Evolutionary conservation across 441 rosid species (phyloP).

Genomic region (Pelargonium fulgidum): DNA sequence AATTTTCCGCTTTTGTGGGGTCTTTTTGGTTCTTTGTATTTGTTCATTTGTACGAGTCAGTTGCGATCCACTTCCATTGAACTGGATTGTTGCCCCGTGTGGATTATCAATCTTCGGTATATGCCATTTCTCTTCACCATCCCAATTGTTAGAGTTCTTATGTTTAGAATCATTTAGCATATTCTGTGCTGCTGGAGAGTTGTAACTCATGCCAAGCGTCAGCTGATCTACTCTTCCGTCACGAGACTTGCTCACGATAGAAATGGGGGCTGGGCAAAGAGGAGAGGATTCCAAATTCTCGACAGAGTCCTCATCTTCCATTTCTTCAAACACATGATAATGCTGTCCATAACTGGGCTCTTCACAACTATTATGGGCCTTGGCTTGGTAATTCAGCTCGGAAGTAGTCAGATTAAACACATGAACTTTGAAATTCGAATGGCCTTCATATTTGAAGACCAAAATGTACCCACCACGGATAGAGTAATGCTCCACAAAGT

Average conservation of each 20-base stretch:
- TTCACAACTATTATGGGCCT: conserved; percentile 30
- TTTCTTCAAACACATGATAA: conserved; percentile 62
- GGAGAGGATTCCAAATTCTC: conserved; percentile 39
- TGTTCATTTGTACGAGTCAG: conserved; percentile 30
- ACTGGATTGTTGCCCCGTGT: conserved; percentile 23
- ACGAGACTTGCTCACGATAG: conserved; percentile 19
- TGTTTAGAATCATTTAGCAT: conserved; percentile 49
- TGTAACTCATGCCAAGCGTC: conserved; percentile 39
- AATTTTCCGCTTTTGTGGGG: conserved; percentile 56
- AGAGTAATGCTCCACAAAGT: conserved; percentile 73
- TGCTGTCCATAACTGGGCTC: conserved; percentile 50
- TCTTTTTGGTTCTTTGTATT: conserved; percentile 43
- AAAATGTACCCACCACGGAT: conserved; percentile 81
- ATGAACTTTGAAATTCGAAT: conserved; percentile 70
- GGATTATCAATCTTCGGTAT: conserved; percentile 28
- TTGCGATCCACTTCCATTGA: conserved; percentile 22
- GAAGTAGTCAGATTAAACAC: conserved; percentile 74
- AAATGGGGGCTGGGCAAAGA: conserved; percentile 23
- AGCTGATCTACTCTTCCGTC: conserved; percentile 23
- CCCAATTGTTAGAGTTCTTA: conserved; percentile 29
- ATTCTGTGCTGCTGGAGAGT: conserved; percentile 53
- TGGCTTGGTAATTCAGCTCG: conserved; percentile 78
- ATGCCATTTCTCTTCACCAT: conserved; percentile 34
- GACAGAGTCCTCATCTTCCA: conserved; percentile 68
- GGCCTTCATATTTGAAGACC: conserved; percentile 88